These are phyloP conservation scores for Mrakia blollopis DNA, from an alignment of 768 basidiomycete species.

Conservation along the genomic window DNA sequence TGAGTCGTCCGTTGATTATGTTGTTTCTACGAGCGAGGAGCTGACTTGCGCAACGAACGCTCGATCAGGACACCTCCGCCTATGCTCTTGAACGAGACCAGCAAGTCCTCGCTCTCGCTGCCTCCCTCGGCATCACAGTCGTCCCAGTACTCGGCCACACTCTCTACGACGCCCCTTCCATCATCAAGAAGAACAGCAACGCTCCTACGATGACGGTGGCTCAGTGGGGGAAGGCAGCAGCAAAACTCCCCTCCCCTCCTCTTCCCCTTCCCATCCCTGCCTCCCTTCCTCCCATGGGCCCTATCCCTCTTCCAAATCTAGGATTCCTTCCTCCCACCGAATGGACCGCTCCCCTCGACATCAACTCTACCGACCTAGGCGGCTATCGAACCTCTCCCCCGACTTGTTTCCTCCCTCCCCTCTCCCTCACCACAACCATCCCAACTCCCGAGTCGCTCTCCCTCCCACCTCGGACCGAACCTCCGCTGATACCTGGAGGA, in stretches of 20 bases:
- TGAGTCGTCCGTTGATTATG: constrained; percentile 29
- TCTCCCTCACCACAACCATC: constrained; percentile 32
- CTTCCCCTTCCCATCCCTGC: constrained; percentile 37
- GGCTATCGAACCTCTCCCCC: constrained; percentile 5
- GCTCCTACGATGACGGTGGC: constrained; percentile 43
- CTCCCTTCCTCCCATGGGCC: constrained; percentile 40
- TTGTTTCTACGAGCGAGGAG: background rate
- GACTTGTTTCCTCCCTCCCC: constrained; percentile 2
- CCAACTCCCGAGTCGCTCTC: constrained; percentile 45
- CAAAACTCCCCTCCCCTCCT: constrained; percentile 38
- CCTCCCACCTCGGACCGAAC: constrained; percentile 35
- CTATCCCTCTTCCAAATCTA: constrained; percentile 2
- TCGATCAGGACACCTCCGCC: constrained; percentile 35
- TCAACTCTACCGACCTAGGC: constrained; percentile 18
- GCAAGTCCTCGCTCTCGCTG: constrained; percentile 37
- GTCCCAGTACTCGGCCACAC: constrained; percentile 44
- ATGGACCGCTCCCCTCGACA: background rate
- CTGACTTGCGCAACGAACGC: background rate
- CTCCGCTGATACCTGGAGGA: constrained; percentile 40
- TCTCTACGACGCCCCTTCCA: constrained; percentile 42
- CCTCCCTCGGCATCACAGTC: constrained; percentile 41
- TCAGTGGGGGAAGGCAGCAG: constrained; percentile 41
- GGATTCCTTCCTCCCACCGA: background rate
- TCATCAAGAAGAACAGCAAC: constrained; percentile 41
- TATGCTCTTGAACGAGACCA: constrained; percentile 43